These are phyloP conservation scores for Babesia ovata DNA, from an alignment of 169 alveolate genomes.

Conservation along the genomic window DNA sequence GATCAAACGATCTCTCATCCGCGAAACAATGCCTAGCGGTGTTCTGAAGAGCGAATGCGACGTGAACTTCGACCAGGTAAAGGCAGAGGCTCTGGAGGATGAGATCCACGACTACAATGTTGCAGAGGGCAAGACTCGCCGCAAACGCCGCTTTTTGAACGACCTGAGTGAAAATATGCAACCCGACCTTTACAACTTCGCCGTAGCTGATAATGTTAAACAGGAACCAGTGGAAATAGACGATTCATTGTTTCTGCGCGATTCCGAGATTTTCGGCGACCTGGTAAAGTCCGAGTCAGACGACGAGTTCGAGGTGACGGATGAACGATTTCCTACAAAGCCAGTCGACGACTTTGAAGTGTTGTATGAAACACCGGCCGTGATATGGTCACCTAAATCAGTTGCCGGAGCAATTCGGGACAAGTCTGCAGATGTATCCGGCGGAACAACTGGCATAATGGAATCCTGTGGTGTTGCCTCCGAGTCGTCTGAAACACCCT, in stretches of 20 bases:
- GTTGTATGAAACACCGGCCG: not conserved
- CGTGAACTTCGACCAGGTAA: not conserved
- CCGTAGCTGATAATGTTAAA: not conserved
- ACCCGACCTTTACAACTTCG: constrained; percentile 9
- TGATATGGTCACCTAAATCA: too few relatives aligned
- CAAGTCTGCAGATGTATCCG: too few relatives aligned
- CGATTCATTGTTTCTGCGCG: constrained; percentile 47
- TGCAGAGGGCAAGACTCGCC: constrained; percentile 6
- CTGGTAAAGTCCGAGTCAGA: constrained; percentile 22
- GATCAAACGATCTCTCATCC: constrained; percentile 73
- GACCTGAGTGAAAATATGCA: constrained; percentile 31
- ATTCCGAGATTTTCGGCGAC: constrained; percentile 62
- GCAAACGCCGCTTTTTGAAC: constrained; percentile 32
- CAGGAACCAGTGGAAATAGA: constrained; percentile 15
- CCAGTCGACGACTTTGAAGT: constrained; percentile 3
- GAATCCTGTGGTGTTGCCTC: not conserved
- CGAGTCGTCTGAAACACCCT: not conserved
- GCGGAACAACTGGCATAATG: not conserved
- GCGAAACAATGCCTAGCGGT: constrained; percentile 27
- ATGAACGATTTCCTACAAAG: not conserved
- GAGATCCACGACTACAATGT: constrained; percentile 50
- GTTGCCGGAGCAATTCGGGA: too few relatives aligned
- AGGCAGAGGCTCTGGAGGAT: not conserved
- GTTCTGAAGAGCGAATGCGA: constrained; percentile 2
- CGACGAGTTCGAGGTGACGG: constrained; percentile 27